Evolutionary conservation across 805 yeast genomes (phyloP), one percentile per base, ranked within the genome.

Genomic region (Yarrowia yakushimensis): DNA sequence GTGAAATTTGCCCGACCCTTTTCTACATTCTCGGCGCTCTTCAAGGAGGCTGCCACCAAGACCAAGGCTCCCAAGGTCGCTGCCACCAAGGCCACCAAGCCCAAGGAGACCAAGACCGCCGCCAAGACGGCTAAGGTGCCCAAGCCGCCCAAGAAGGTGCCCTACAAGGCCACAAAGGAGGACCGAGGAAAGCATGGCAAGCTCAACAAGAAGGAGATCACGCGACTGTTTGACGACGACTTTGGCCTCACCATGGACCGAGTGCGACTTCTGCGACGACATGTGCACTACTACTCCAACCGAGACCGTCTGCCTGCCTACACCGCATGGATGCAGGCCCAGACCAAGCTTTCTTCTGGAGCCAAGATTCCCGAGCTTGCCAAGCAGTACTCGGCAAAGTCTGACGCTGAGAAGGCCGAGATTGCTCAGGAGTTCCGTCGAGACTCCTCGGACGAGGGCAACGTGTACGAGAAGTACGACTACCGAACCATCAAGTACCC

Each of bases 41-140:
- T 52, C 39, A 52, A 52, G 59, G 43, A 52, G 59, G 59, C 59
- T 12, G 55, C 39, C 28, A 31, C 37, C 30, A 48, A 45, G 52
- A 30, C 37, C 37, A 30, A 31, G 34, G 18, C 31, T 9, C 15
- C 46, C 34, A 31, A 31, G 34, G 17, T 15, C 15, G 15, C 31
- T 15, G 12, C 10, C 4, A 4, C 8, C 43, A 39, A 39, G 27
- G 43, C 42, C 12, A 7, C 36, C 17, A 28, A 28, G 36, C 17
- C 37, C 25, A 45, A 22, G 55, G 31, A 37, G 23, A 8, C 39
- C 33, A 45, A 28, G 36, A 20, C 34, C 25, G 5, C 25, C 34
- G 27, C 25, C 33, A 23, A 20, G n/a, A 22, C 48, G 18, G 12
- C 13, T 17, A 48, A 42, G 50, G n/a, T n/a, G n/a, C n/a, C n/a